phyloP scores from a whole-genome alignment of 2,329 filamentous ascomycete genomes.

The Stagonosporopsis rhizophila region DNA sequence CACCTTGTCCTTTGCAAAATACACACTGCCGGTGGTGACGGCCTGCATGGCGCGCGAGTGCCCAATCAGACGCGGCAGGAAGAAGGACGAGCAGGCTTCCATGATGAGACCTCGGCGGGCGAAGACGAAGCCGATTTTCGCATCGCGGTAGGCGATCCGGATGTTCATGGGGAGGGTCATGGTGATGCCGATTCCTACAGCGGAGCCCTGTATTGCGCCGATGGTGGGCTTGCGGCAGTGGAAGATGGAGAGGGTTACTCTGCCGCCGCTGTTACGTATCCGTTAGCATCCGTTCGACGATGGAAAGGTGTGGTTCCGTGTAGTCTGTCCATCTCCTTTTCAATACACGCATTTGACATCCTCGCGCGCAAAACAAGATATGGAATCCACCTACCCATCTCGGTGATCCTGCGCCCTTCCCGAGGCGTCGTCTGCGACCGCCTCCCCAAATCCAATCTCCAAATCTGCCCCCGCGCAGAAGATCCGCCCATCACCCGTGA shows the following conservation, averaged over 20 bases:
- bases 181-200: conserved; percentile 66
- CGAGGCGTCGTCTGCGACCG: conserved; percentile 46
- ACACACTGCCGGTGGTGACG: conserved; percentile 71
- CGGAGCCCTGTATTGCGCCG: conserved; percentile 62
- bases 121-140: conserved; percentile 79
- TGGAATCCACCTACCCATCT: conserved; percentile 55
- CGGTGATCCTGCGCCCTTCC: conserved; percentile 58
- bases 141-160: conserved; percentile 60
- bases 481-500: conserved; percentile 60
- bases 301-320: background rate
- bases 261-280: conserved; percentile 47
- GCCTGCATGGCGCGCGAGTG: conserved; percentile 68
- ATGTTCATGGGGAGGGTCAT: conserved; percentile 66
- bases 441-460: conserved; percentile 58
- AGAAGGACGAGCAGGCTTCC: conserved; percentile 75
- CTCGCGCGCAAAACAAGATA: background rate
- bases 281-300: background rate
- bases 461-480: conserved; percentile 66
- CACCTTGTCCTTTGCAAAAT: conserved; percentile 57
- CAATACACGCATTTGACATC: background rate
- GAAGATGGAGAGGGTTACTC: conserved; percentile 61
- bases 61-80: conserved; percentile 74
- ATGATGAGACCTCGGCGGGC: conserved; percentile 72
- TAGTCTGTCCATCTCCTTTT: background rate
- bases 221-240: conserved; percentile 65